Evolutionary conservation across 2,329 filamentous ascomycete species (phyloP), one percentile per base, ranked within the genome.

Genomic region (Paraconiothyrium brasiliense): DNA sequence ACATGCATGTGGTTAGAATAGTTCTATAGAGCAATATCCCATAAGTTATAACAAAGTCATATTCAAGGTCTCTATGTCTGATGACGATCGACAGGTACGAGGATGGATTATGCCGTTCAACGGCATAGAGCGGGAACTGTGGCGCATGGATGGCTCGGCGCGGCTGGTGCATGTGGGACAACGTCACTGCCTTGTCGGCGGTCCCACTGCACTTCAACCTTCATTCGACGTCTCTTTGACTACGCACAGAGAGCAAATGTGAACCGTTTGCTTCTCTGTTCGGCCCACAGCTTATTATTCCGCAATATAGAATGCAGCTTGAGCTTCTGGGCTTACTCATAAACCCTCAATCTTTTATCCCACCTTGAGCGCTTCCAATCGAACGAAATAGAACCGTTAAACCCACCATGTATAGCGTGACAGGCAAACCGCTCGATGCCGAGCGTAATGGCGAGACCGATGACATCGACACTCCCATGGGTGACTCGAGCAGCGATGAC

Each of bases 331-430:
- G 41, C 48, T 57, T 54, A 54, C 16, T 39, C 43, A 46, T 49
- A 51, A 14, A 20, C 13, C 37, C 30, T 32, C 56, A 37, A 46
- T 37, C 35, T 14, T 62, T 58, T 44, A 39, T 54, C 54, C 56
- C 60, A 47, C 60, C 60, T 20, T 62, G 60, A 62, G 35, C 49
- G 9, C n/a, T 10, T 46, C 39, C n/a, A 43, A n/a, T 32, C 6
- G n/a, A n/a, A 32, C 43, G 16, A 27, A 35, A 44, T 52, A 39
- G 16, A n/a, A 32, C 30, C 30, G 5, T 20, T 30, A 50, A 46
- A 2, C 20, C 16, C 35, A 51, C 46, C 34, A 58, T 47, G 34
- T 5, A 58, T 22, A 54, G 16, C 39, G 39, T 22, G 34, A 9
- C 27, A 13, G 39, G 11, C 27, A 41, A 43, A 16, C 5, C 35